Evolutionary conservation across 768 basidiomycete species (phyloP), one percentile per base, ranked within the genome.

Genomic region (Leccinum arenicola): DNA sequence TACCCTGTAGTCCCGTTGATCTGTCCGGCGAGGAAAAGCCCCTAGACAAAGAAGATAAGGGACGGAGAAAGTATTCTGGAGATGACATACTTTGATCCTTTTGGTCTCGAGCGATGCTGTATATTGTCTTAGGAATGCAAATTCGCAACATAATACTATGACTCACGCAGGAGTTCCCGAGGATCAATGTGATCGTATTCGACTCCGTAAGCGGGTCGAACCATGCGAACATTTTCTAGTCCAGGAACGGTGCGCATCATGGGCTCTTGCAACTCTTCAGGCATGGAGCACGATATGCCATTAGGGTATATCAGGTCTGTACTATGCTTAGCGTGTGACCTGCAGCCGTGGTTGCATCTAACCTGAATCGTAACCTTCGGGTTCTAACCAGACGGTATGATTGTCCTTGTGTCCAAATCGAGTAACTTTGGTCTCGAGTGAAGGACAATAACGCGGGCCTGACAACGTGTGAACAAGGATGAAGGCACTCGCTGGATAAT

Each of bases 1-100:
- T 96, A 96, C 5, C 94, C 94, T 2, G 94, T 96, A 1, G 94
- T 96, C 11, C 89, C 89, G 64, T 95, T 95, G 66, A 95, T 95
- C 71, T 95, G 93, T 4, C 93, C 93, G 1, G 92, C 91, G 21
- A 95, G 82, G 73, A 89, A 95, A 3, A 95, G 80, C 1, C 93
- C 93, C 84, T 89, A 50, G 15, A 49, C 14, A 1, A 47, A 56
- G n/a, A n/a, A 35, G 7, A 40, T 19, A 29, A 56, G 23, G 40
- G 4, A 50, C 17, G 10, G 11, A 62, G 8, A 2, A 33, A 29
- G 29, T 14, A 51, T 50, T 35, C 19, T 40, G 52, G 23, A 23
- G 2, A 15, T 6, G 1, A 55, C 61, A 19, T 62, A 86, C 90
- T 73, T 83, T 78, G 45, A 95, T 89, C 29, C 89, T 82, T 69